Base-by-base conservation (phyloP, 1,139 yeast genomes). In the Yamadazyma atlantica region DNA sequence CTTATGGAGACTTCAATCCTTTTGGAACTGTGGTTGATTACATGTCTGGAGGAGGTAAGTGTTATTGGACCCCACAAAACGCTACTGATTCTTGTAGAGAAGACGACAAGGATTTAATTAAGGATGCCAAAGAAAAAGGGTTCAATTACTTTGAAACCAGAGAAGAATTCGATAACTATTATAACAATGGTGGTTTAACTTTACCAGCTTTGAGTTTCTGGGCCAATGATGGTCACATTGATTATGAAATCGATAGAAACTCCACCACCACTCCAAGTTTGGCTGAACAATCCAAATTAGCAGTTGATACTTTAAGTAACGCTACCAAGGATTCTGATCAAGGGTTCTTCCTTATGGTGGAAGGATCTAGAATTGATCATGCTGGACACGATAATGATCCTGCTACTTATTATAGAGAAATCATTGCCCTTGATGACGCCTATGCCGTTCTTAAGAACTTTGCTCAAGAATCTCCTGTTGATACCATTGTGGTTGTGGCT, bases 311-410 rank as follows among this genome's bases (percentile, higher is more conserved):
- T 0, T 69, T 88, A 44, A 62, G 71, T 10, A 65, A 74, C 37
- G 89, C 88, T 13, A 76, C 94, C 2, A 62, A 73, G 44, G 75
- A 85, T 45, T 71, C 82, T 1, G 92, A 85, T 12, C 64, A 83
- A 49, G 96, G 96, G 0, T 88, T 88, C 60, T 88, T 88, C 64
- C 57, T 88, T 37, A 58, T 88, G 62, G 78, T 88, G 42, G 96
- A 88, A 66, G 95, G 95, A 15, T 84, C 95, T 10, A 74, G 95
- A 60, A 86, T 88, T 50, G 97, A 88, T 60, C 96, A 88, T 57
- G 95, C 95, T 5, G 95, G 95, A 25, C 96, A 88, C 59, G 80
- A 75, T 49, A 88, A 88, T 53, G 96, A 88, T 57, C 88, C 96
- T 10, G 55, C 57, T 21, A 53, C 58, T 36, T 51, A 46, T 35